Conservation (phyloP, 345 rosid species). For the Brassica juncea region DNA sequence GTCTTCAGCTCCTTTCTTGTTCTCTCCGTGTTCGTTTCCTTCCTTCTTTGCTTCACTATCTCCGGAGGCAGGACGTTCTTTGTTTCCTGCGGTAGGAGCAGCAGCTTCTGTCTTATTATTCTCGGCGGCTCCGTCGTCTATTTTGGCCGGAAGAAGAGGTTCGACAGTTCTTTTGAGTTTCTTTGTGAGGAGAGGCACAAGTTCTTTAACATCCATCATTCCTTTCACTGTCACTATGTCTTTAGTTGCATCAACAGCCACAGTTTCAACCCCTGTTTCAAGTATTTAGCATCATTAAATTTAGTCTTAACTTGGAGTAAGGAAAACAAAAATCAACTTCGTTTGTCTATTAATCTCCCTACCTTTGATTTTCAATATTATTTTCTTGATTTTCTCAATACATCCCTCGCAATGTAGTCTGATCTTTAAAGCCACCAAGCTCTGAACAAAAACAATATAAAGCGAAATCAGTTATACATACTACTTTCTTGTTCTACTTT, state of each 20-base stretch:
- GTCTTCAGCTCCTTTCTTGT: slow-evolving; percentile 51
- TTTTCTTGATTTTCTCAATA: slow-evolving; percentile 52
- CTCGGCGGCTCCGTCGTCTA: slow-evolving; percentile 48
- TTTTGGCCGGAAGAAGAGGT: slow-evolving; percentile 55
- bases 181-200: slow-evolving; percentile 50
- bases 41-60: slow-evolving; percentile 44
- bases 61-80: slow-evolving; percentile 22
- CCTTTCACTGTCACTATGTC: slow-evolving; percentile 81
- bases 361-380: slow-evolving; percentile 55
- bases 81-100: slow-evolving; percentile 39
- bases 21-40: slow-evolving; percentile 33
- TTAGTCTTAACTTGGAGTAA: neutral
- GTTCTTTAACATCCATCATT: slow-evolving; percentile 64
- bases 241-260: slow-evolving; percentile 58
- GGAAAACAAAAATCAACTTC: neutral
- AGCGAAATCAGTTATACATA: slow-evolving; percentile 8
- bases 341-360: slow-evolving; percentile 5
- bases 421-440: slow-evolving; percentile 54
- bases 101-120: slow-evolving; percentile 11
- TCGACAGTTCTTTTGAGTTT: slow-evolving; percentile 71
- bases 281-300: slow-evolving; percentile 9
- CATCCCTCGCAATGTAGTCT: slow-evolving; percentile 74
- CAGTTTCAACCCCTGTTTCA: slow-evolving; percentile 60
- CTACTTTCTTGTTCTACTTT: neutral
- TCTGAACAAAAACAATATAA: slow-evolving; percentile 40